A percentile compares a stretch with the other conserved stretches of the same genome.
phyloP scores from a whole-genome alignment of 371 early-diverging fungal species.

The Blakeslea trispora region DNA sequence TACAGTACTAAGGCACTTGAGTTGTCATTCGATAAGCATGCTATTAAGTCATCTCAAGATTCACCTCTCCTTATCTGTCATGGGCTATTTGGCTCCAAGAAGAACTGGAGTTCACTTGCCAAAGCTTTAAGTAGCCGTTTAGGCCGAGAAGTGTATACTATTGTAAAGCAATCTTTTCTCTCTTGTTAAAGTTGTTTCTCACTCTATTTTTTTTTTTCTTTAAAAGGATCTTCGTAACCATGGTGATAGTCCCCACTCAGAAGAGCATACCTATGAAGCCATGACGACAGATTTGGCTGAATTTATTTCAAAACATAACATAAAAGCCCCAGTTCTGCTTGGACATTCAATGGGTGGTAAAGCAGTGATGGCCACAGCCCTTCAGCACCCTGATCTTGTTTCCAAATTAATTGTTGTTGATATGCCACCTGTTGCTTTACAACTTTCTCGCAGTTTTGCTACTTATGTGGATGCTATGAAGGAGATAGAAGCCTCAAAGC shows the following conservation, averaged over 20 bases:
- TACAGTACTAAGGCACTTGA: conserved; percentile 14
- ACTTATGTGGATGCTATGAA: conserved; percentile 69
- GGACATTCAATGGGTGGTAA: conserved; percentile 98
- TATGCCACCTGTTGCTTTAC: conserved; percentile 71
- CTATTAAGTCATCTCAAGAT: conserved; percentile 12
- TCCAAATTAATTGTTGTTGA: conserved; percentile 84
- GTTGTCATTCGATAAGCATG: conserved; percentile 29
- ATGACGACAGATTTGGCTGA: conserved; percentile 80
- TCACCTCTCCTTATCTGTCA: conserved; percentile 75
- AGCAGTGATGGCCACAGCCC: conserved; percentile 82
- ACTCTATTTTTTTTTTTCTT: too few species aligned
- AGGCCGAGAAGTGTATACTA: conserved; percentile 61
- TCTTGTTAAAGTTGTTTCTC: too few species aligned
- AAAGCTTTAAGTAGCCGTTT: conserved; percentile 68
- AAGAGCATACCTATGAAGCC: conserved; percentile 66
- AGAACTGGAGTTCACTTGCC: conserved; percentile 90
- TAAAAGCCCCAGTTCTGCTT: conserved; percentile 62
- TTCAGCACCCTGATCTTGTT: conserved; percentile 56
- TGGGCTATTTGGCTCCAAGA: conserved; percentile 94
- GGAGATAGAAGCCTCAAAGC: conserved; percentile 59
- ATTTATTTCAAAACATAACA: conserved; percentile 61
- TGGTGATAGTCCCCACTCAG: conserved; percentile 83
- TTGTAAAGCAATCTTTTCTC: conserved; percentile 56
- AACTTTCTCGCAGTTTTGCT: conserved; percentile 57
- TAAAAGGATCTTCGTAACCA: conserved; percentile 93